A percentile compares a stretch with the other conserved stretches of the same genome.
Evolutionary conservation across 257 asterid genomes (phyloP).

Genomic region (Thymus mandschuricus): DNA sequence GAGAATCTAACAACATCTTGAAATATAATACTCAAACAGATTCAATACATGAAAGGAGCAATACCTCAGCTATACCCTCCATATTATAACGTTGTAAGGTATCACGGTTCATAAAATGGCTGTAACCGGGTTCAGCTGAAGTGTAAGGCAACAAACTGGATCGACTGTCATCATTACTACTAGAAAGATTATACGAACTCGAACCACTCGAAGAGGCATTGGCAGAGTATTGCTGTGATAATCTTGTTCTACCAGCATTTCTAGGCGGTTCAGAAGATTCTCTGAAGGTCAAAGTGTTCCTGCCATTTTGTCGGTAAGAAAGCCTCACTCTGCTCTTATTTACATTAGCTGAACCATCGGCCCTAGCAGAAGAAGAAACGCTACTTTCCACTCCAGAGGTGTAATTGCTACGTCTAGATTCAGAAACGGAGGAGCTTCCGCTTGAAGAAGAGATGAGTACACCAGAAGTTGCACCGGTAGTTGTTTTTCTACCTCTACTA

Average conservation of each 20-base stretch:
- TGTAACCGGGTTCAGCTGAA: slow-evolving; percentile 42
- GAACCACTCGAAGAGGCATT: slow-evolving; percentile 48
- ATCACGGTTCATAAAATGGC: slow-evolving; percentile 40
- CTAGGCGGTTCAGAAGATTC: slow-evolving; percentile 36
- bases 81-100: slow-evolving; percentile 50
- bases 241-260: slow-evolving; percentile 36
- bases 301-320: slow-evolving; percentile 39
- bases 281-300: slow-evolving; percentile 37
- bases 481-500: slow-evolving; percentile 39
- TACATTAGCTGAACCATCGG: slow-evolving; percentile 41
- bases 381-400: slow-evolving; percentile 36
- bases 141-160: slow-evolving; percentile 36
- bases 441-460: slow-evolving; percentile 37
- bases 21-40: neutral
- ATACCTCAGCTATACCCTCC: slow-evolving; percentile 75
- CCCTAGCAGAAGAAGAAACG: slow-evolving; percentile 44
- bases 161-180: slow-evolving; percentile 39
- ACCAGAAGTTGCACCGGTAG: slow-evolving; percentile 24
- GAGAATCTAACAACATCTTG: neutral
- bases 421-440: slow-evolving; percentile 48
- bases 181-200: slow-evolving; percentile 51
- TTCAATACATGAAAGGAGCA: slow-evolving; percentile 4
- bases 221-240: slow-evolving; percentile 36
- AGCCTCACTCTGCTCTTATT: slow-evolving; percentile 42
- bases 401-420: slow-evolving; percentile 41